Percentiles rank a stretch among this genome's conserved stretches.
These are phyloP conservation scores for Colletotrichum liriopes DNA, from an alignment of 2,329 filamentous ascomycete genomes.

Conservation along the genomic window DNA sequence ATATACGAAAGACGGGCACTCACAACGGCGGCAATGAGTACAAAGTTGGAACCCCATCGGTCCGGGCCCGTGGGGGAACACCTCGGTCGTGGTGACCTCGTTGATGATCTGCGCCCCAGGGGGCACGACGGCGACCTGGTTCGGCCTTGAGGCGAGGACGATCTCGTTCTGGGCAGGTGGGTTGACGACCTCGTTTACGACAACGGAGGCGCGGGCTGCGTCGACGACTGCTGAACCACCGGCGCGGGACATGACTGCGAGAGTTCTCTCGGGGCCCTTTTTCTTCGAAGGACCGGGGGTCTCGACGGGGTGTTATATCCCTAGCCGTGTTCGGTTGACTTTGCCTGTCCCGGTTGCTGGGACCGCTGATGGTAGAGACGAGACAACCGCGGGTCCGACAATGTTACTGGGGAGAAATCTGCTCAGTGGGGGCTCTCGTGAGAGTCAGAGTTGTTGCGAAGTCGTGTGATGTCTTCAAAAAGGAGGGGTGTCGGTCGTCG, in stretches of 20 bases:
- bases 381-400: neutral
- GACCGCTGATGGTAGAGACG: neutral
- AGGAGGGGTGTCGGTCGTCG: neutral
- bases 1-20: neutral
- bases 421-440: neutral
- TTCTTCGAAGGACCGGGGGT: neutral
- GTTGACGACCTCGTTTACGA: constrained; percentile 5
- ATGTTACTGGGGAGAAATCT: neutral
- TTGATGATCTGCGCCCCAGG: constrained; percentile 3
- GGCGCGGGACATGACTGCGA: neutral
- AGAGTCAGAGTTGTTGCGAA: neutral
- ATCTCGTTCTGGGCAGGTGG: neutral
- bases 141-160: neutral
- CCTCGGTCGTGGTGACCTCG: constrained; percentile 7
- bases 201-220: constrained; percentile 5
- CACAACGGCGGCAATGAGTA: constrained; percentile 11
- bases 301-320: constrained; percentile 1
- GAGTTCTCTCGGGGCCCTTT: neutral
- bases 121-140: neutral
- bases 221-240: neutral
- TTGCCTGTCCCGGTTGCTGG: neutral
- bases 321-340: neutral
- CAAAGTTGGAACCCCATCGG: constrained; percentile 18
- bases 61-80: neutral
- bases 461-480: constrained; percentile 11